Base-by-base conservation (phyloP, 768 basidiomycete genomes). In the Mycena rebaudengoi region DNA sequence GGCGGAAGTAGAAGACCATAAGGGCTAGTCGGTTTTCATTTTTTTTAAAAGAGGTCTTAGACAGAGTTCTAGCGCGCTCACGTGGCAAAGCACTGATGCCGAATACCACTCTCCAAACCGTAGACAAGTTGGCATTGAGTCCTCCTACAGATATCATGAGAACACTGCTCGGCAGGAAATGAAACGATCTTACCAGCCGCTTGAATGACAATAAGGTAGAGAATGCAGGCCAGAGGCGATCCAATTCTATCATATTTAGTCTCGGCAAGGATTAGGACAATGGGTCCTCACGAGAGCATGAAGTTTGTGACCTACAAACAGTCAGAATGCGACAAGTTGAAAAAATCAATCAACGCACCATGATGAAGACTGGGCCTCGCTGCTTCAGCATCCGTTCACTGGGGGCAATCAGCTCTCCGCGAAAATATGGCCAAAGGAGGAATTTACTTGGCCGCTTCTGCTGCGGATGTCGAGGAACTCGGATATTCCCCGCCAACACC, bases 401-500 rank as follows among this genome's bases (percentile, higher is more conserved):
- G 18, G 86, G 85, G 35, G 86, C 83, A 68, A 87, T 87, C 45
- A 5, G 86, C 86, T 46, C 81, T 81, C 0, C 84, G 84, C 2
- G 82, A 85, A 14, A 83, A 86, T 8, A 80, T 81, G 3, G 82
- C 33, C 4, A 7, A 32, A 39, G 12, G 10, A 1, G 32, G 7
- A 20, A 35, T 49, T 20, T 45, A 66, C 65, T 65, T 65, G 4
- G 91, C 89, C 29, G 90, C 85, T 73, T 92, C 91, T 29, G 84
- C 85, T 5, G 91, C 90, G 40, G 85, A 85, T 0, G 89, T 88
- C 0, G 87, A 88, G 7, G 87, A 89, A 7, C 88, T 89, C 0
- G 91, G 91, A 73, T 93, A 92, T 77, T 92, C 91, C 25, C 91
- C 91, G 33, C 90, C 90, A 13, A 91, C 90, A 61, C 91, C 91